These are phyloP conservation scores for Talaromyces wortmannii DNA, from an alignment of 495 filamentous ascomycete genomes.

Conservation along the genomic window DNA sequence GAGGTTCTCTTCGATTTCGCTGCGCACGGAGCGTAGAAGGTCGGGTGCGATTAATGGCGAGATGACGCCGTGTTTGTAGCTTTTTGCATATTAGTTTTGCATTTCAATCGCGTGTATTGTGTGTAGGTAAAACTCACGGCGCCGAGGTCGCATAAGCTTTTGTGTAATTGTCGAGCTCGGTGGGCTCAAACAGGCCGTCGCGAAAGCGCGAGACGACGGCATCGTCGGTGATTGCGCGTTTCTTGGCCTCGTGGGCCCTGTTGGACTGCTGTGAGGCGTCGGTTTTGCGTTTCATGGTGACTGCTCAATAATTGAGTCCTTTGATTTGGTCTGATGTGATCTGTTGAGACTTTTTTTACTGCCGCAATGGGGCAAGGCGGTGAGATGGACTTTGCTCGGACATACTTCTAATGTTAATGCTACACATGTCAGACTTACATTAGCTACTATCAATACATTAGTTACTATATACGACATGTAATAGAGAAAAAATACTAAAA, in stretches of 20 bases:
- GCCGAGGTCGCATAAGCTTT: conserved; percentile 61
- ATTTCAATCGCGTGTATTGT: background rate
- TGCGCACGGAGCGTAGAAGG: conserved; percentile 79
- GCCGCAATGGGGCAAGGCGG: background rate
- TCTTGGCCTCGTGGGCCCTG: conserved; percentile 39
- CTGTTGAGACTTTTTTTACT: background rate
- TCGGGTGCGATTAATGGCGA: conserved; percentile 64
- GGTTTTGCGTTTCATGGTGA: conserved; percentile 50
- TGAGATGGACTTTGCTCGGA: background rate
- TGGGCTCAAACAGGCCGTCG: conserved; percentile 65
- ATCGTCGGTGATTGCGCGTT: conserved; percentile 43
- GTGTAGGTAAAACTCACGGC: conserved; percentile 42
- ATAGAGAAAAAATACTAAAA: no score
- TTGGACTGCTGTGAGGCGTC: conserved; percentile 28
- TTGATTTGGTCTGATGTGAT: background rate
- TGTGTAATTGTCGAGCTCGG: conserved; percentile 60
- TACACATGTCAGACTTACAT: no score
- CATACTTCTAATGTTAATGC: no score
- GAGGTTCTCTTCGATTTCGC: conserved; percentile 81
- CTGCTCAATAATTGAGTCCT: background rate
- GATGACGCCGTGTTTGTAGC: conserved; percentile 91
- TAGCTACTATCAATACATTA: no score
- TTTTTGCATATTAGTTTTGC: conserved; percentile 8
- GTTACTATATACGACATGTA: no score
- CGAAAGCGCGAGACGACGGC: conserved; percentile 54